A percentile compares a stretch with the other conserved stretches of the same genome.
Conservation (phyloP, 139 green algal genomes). For the Deuterostichococcus epilithicus region DNA sequence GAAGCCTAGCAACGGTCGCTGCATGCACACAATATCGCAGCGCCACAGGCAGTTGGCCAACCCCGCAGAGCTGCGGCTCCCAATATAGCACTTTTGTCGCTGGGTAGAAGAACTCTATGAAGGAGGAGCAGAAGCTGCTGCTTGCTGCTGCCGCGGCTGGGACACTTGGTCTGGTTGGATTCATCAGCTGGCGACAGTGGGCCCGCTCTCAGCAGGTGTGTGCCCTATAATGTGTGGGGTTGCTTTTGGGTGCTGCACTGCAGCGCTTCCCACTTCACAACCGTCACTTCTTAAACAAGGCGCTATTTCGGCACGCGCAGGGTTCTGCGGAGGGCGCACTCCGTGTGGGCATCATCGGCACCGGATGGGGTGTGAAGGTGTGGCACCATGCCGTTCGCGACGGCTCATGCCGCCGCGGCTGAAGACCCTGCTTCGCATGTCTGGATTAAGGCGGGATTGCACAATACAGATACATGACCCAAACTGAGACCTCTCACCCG, state of each 20-base stretch:
- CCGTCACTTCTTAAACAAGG: background rate
- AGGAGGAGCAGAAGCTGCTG: background rate
- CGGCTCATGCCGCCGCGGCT: background rate
- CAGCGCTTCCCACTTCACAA: background rate
- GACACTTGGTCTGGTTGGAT: background rate
- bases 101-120: background rate
- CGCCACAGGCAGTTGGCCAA: background rate
- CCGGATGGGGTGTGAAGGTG: constrained; percentile 13
- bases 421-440: background rate
- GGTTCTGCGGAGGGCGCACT: background rate
- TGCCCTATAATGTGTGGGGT: too few relatives aligned
- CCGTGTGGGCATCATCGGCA: constrained; percentile 7
- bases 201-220: background rate
- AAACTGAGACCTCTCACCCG: background rate
- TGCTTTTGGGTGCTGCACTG: background rate
- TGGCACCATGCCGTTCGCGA: background rate
- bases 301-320: background rate
- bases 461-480: background rate
- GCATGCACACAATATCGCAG: too few relatives aligned
- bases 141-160: background rate
- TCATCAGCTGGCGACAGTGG: background rate
- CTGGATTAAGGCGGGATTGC: background rate
- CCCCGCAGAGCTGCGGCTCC: background rate
- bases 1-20: too few relatives aligned
- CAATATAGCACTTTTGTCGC: background rate